A percentile compares a stretch with the other conserved stretches of the same genome.
Conservation (phyloP, 2,329 filamentous ascomycete species). For the Mollisiaceae sp. region DNA sequence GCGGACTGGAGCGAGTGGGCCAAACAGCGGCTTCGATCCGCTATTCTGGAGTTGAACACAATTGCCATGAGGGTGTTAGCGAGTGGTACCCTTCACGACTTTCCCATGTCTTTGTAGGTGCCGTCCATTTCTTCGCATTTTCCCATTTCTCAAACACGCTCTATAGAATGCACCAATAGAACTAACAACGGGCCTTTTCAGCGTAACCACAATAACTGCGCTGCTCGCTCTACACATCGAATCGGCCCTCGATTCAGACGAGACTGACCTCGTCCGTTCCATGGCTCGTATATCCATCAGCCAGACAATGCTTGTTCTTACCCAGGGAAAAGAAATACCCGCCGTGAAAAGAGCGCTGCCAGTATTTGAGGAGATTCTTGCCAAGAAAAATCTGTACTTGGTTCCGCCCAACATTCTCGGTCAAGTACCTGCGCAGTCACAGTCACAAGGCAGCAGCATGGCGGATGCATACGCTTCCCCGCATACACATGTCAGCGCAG, state of each 20-base stretch:
- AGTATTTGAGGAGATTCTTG: constrained; percentile 19
- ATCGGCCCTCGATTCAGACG: constrained; percentile 16
- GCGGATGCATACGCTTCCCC: constrained; percentile 18
- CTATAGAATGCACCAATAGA: constrained; percentile 15
- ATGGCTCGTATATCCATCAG: constrained; percentile 21
- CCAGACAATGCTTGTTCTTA: constrained; percentile 21
- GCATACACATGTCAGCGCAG: constrained; percentile 16
- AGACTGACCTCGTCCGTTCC: constrained; percentile 19
- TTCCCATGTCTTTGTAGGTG: constrained; percentile 19
- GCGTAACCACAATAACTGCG: constrained; percentile 21
- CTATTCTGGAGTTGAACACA: constrained; percentile 18
- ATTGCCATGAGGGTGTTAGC: constrained; percentile 19
- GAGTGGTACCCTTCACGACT: constrained; percentile 18
- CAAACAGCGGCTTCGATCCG: constrained; percentile 19
- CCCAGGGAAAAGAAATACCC: constrained; percentile 20
- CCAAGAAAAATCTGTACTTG: constrained; percentile 21
- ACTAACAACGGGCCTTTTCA: constrained; percentile 17
- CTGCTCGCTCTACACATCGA: constrained; percentile 19
- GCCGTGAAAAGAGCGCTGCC: constrained; percentile 18
- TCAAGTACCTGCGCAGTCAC: constrained; percentile 19
- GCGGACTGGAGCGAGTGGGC: constrained; percentile 19
- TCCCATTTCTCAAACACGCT: constrained; percentile 1
- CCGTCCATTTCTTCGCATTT: constrained; percentile 15
- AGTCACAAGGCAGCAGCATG: constrained; percentile 19
- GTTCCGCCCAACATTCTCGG: constrained; percentile 17